A percentile compares a stretch with the other conserved stretches of the same genome.
Evolutionary conservation across 306 rosid genomes (phyloP).

Genomic region (Ceratonia siliqua): DNA sequence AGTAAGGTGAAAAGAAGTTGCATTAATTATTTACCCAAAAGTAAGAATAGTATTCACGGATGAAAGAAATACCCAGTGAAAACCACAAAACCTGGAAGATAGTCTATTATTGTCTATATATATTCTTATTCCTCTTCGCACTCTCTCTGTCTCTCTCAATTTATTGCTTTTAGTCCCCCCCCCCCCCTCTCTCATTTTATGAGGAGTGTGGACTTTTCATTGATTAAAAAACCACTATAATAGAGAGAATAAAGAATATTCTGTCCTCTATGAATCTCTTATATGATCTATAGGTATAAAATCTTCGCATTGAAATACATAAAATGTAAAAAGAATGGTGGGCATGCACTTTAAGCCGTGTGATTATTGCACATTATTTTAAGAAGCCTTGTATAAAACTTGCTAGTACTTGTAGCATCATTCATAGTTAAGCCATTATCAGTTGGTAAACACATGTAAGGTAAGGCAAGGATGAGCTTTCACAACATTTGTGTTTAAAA

Average conservation of each 20-base stretch:
- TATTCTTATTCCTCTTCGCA: not conserved
- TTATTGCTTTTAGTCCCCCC: not conserved
- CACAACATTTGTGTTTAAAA: not conserved
- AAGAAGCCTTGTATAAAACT: not conserved
- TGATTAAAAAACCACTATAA: not conserved
- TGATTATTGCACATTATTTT: not conserved
- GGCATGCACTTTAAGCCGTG: not conserved
- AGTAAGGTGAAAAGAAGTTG: constrained; percentile 31
- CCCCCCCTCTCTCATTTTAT: too few relatives aligned
- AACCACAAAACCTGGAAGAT: not conserved
- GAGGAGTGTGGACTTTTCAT: not conserved
- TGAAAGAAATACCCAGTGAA: constrained; percentile 1
- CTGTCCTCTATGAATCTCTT: not conserved
- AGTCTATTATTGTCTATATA: not conserved
- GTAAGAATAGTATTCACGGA: not conserved
- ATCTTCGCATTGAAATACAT: not conserved
- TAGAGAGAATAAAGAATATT: not conserved
- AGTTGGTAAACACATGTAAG: not conserved
- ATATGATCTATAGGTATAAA: not conserved
- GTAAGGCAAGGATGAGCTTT: not conserved
- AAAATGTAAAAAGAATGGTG: not conserved
- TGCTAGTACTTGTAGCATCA: not conserved
- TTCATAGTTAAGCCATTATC: not conserved
- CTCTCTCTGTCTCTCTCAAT: not conserved
- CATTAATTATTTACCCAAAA: constrained; percentile 9